Base-by-base conservation (phyloP, 2,329 filamentous ascomycete genomes). In the Cladosporium sp. region DNA sequence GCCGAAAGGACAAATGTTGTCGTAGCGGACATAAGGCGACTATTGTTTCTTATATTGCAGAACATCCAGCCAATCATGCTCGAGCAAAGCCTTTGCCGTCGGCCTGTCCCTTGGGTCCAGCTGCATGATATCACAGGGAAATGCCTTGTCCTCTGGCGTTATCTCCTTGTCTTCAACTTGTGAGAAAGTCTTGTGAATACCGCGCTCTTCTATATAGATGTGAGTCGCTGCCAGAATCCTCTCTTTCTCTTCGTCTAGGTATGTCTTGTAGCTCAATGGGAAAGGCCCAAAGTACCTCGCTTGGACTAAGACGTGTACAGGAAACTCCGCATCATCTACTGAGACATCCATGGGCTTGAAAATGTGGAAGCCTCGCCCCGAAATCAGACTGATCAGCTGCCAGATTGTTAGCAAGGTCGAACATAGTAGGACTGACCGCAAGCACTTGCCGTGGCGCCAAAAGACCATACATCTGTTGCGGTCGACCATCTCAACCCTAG, bases 51-150 rank as follows among this genome's bases (percentile, higher is more conserved):
- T n/a, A 7, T n/a, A 60, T 69, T 34, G 66, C 21, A 47, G 64
- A 41, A 49, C 8, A 32, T 71, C 59, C 72, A 80, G 78, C 78
- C 78, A 81, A 34, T 73, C 68, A 66, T 80, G 78, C 65, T 74
- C 68, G 47, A 80, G 68, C 32, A 80, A 70, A 63, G 78, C 73
- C 67, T 73, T 74, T 58, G 79, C 80, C n/a, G 76, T 77, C 12
- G 78, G 80, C 36, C 79, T 74, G 65, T 82, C 79, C 66, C 77
- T 76, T 58, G 77, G 78, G 66, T 82, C 79, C 14, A 82, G 70
- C 67, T 77, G 79, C 79, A 82, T 80, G n/a, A 81, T 78, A 70
- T 76, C 79, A 8, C 70, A 65, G 34, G 81, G 69, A 68, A 81
- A 81, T 18, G 65, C 69, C 64, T 73, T 76, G 60, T 79, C 76